Evolutionary conservation across 2,329 filamentous ascomycete species (phyloP).

Genomic region (Cercospora sp.): DNA sequence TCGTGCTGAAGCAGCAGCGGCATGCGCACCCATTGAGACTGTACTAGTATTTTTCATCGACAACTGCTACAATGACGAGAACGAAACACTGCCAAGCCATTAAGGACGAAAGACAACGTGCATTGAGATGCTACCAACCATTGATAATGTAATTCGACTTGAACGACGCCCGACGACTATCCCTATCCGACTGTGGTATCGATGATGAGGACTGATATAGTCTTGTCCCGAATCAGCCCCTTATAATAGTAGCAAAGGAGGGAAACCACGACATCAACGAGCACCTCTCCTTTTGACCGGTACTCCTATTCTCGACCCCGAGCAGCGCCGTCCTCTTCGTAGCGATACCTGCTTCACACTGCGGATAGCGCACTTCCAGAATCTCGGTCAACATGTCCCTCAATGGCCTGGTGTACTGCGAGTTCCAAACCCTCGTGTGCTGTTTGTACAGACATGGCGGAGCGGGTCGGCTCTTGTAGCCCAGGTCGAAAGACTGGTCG

Average conservation of each 20-base stretch:
- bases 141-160: not conserved
- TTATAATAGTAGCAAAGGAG: not conserved
- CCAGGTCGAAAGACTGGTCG: constrained; percentile 12
- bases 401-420: constrained; percentile 30
- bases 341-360: not conserved
- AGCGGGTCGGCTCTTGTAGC: constrained; percentile 25
- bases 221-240: not conserved
- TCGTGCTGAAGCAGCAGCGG: no score
- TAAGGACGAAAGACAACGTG: not conserved
- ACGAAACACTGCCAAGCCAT: not conserved
- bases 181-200: not conserved
- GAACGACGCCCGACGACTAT: not conserved
- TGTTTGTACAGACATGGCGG: constrained; percentile 18
- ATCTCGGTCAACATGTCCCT: constrained; percentile 29
- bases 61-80: no score
- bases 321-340: not conserved
- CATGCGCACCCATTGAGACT: no score
- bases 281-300: not conserved
- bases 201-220: not conserved
- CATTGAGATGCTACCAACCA: not conserved
- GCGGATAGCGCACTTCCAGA: constrained; percentile 28
- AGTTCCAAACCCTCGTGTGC: constrained; percentile 27
- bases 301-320: not conserved
- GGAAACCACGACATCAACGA: not conserved
- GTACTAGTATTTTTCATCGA: no score